phyloP scores from a whole-genome alignment of 2,329 filamentous ascomycete genomes.

The Fusarium oligoseptatum region DNA sequence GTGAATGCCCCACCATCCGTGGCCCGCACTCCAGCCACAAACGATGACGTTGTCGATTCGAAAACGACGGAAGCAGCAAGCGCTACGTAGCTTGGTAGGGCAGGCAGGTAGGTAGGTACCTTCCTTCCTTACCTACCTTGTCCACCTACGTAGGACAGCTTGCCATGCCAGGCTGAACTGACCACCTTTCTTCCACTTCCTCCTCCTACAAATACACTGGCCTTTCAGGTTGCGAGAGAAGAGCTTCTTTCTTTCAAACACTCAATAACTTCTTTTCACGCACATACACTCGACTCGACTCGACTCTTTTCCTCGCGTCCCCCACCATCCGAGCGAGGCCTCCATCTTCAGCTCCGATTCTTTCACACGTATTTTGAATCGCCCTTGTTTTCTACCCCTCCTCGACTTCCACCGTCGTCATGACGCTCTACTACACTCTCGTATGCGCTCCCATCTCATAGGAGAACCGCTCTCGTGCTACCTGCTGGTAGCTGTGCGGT shows the following conservation, averaged over 20 bases:
- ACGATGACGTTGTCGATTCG: slow-evolving; percentile 54
- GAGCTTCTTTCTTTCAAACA: not conserved
- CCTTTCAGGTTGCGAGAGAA: slow-evolving; percentile 14
- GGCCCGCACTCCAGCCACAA: slow-evolving; percentile 46
- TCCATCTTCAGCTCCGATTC: slow-evolving; percentile 17
- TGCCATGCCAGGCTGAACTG: slow-evolving; percentile 46
- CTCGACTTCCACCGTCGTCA: slow-evolving; percentile 53
- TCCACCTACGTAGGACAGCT: slow-evolving; percentile 35
- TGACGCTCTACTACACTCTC: slow-evolving; percentile 71
- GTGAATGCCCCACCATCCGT: slow-evolving; percentile 25
- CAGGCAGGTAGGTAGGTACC: not conserved
- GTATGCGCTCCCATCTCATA: slow-evolving; percentile 51
- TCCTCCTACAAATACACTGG: slow-evolving; percentile 37
- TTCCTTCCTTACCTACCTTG: not conserved
- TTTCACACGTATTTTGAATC: slow-evolving; percentile 3
- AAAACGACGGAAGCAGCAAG: slow-evolving; percentile 40
- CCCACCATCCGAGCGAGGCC: slow-evolving; percentile 17
- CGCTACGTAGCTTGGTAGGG: slow-evolving; percentile 6
- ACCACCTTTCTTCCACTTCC: slow-evolving; percentile 46
- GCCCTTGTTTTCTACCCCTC: slow-evolving; percentile 40
- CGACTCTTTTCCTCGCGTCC: not conserved
- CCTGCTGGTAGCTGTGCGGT: not conserved
- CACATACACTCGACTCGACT: slow-evolving; percentile 1
- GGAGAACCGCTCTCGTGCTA: not conserved
- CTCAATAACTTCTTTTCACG: slow-evolving; percentile 5